Base-by-base conservation (phyloP, 108 stramenopile species). In the Skeletonema marinoi region DNA sequence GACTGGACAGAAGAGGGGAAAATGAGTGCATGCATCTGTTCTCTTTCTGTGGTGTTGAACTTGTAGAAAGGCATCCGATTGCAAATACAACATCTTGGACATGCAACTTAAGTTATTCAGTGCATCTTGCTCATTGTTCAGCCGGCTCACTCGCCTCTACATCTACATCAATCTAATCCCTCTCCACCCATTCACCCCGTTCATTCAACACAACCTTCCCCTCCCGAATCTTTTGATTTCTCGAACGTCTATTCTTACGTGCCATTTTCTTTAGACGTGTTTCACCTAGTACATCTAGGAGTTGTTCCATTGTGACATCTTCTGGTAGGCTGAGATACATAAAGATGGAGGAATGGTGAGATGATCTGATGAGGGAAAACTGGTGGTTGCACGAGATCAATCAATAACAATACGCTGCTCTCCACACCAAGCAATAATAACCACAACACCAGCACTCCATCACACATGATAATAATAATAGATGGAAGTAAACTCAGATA, bases 141-240 rank as follows among this genome's bases (percentile, higher is more conserved):
- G 25, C 25, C 25, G 25, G 25, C 25, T 25, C 25, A 25, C 25
- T 25, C 25, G 25, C 25, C 25, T 25, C 25, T 25, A 25, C 25
- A 25, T 25, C 25, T 25, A 25, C 25, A 25, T 25, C 25, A 25
- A 25, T 25, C 29, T 42, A 42, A 31, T 50, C 30, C 21, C 68
- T 50, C 30, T 41, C 44, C 13, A 70, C 68, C 68, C 68, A 70
- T 13, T 54, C 68, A 3, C 68, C 68, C 51, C 30, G n/a, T 46
- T 48, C 68, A 58, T 70, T 54, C 54, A 46, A 46, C 6, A 50
- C 68, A 41, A 70, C 69, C 69, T 70, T 70, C 51, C 69, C 69
- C 51, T 70, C 69, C 32, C 69, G 0, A 58, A 70, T 70, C 69
- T 70, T 70, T 70, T 70, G 69, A 70, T 70, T 70, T 30, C 39